These are phyloP conservation scores for Dillenia turbinata DNA, from an alignment of 164 flowering plant species.

Conservation along the genomic window DNA sequence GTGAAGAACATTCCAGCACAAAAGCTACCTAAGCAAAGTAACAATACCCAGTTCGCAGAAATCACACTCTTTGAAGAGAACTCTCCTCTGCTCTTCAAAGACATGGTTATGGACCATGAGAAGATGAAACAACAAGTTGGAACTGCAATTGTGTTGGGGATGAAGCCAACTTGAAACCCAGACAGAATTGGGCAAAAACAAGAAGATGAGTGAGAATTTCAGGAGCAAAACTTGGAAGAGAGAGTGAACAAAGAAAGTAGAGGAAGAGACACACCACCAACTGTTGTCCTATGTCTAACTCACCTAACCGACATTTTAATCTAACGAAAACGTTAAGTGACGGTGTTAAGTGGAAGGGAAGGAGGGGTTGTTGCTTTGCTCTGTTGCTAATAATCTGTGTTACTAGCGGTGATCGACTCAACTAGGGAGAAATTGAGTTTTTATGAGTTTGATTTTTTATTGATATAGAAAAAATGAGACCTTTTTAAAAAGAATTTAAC, in stretches of 20 bases:
- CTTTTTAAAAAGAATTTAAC: no score
- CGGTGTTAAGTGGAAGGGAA: no score
- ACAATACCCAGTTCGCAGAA: constrained; percentile 42
- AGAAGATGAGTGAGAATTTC: not conserved
- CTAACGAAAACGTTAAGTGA: no score
- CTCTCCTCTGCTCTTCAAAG: constrained; percentile 49
- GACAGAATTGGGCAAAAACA: not conserved
- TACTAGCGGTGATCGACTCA: no score
- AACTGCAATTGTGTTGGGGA: not conserved
- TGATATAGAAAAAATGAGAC: no score
- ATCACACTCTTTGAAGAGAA: constrained; percentile 25
- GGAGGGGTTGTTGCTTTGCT: no score
- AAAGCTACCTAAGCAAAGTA: constrained; percentile 65
- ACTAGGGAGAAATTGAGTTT: no score
- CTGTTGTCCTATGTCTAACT: no score
- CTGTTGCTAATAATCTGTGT: no score
- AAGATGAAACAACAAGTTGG: not conserved
- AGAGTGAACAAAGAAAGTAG: not conserved
- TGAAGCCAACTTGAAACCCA: constrained; percentile 5
- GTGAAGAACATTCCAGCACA: constrained; percentile 74
- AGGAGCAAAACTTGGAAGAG: not conserved
- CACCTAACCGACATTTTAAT: no score
- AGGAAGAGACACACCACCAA: no score
- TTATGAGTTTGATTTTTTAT: no score
- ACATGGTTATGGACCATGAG: constrained; percentile 25